A percentile compares a stretch with the other conserved stretches of the same genome.
Evolutionary conservation across 2,329 filamentous ascomycete genomes (phyloP).

Genomic region (Cladosporium sp.): DNA sequence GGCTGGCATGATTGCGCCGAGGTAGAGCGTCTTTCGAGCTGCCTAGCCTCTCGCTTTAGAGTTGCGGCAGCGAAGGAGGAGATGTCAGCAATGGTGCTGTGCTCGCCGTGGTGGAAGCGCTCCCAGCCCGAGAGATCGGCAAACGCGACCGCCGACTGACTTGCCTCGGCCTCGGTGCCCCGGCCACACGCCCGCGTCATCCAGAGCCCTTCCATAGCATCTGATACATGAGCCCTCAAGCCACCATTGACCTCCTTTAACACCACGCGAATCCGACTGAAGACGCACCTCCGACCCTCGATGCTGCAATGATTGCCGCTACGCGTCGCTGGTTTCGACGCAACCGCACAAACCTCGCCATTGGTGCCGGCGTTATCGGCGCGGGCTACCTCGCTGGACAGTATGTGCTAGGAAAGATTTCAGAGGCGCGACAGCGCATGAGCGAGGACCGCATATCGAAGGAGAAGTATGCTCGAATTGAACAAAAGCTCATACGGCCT

Average conservation of each 20-base stretch:
- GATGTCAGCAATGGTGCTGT: no score
- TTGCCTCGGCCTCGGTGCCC: neutral
- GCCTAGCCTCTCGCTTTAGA: no score
- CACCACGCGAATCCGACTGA: neutral
- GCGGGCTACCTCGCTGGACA: constrained; percentile 87
- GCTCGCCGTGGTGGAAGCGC: no score
- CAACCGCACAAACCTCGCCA: constrained; percentile 82
- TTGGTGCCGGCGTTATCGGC: constrained; percentile 81
- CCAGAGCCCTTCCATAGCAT: no score
- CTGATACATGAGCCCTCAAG: no score
- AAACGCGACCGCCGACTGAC: neutral
- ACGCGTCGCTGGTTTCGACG: constrained; percentile 86
- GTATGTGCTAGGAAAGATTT: constrained; percentile 86
- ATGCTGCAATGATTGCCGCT: constrained; percentile 55
- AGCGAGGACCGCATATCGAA: constrained; percentile 91
- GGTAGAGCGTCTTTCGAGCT: no score
- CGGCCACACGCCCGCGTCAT: neutral
- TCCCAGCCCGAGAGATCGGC: no score
- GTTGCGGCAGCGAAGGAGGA: no score
- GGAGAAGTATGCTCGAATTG: constrained; percentile 66
- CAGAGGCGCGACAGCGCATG: constrained; percentile 92
- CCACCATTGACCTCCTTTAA: neutral
- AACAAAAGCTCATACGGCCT: no score
- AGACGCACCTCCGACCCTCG: neutral
- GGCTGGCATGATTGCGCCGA: no score